Base-by-base conservation (phyloP, 140 eudicot species). In the Cichorium intybus region DNA sequence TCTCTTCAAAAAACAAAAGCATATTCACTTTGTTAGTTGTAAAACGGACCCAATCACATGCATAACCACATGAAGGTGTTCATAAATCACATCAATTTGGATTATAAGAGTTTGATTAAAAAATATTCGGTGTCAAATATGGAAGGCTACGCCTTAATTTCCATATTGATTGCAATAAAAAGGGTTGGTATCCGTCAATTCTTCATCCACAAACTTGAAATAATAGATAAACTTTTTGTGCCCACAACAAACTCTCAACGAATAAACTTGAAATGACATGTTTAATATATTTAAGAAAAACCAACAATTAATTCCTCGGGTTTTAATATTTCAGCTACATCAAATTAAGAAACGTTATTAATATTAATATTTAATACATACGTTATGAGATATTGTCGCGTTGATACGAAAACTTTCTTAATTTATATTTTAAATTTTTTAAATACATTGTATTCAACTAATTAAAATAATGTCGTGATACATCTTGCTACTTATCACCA, bases 11-110 rank as follows among this genome's bases (percentile, higher is more conserved):
- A 43, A 15, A 39, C 47, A 39, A 39, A 39, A 11, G 0, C 14
- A 12, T 0, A 35, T 9, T 35, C 8, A 43, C 4, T 1, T 43
- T 58, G 64, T 39, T 58, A 16, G 64, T 58, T 74, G 64, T 24
- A 74, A 29, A 59, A 49, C 27, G 64, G 64, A 50, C 59, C 57
- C 58, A 50, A 28, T 35, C 49, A 51, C 74, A 59, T 75, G 79
- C 41, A 60, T 63, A 22, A 62, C 51, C 64, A 62, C 65, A 72
- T 72, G 71, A 41, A 59, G 41, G 16, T 35, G 64, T 59, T 62
- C 64, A 67, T 27, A 66, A 48, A 60, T 75, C 79, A 59, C 69
- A 50, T 59, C 74, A 49, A 51, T 35, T 59, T 66, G 20, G 28
- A 59, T 37, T 67, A 0, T 18, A 16, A 37, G 49, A 7, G 7